Percentiles rank a stretch among this genome's conserved stretches.
These are phyloP conservation scores for Omphalotus guepiniiformis DNA, from an alignment of 768 basidiomycete genomes.

Conservation along the genomic window DNA sequence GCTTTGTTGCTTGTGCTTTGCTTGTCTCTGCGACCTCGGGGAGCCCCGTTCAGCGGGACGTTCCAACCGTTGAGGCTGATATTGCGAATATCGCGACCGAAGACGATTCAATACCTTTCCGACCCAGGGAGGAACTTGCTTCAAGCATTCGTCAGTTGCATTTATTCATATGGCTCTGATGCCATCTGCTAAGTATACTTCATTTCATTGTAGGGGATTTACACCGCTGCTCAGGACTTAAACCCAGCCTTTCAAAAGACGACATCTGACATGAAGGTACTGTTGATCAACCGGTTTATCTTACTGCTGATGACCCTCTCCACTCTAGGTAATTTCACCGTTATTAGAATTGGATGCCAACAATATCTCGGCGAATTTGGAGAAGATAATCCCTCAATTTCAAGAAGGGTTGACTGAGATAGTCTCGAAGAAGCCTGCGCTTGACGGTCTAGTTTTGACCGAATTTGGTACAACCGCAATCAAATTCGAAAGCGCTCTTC, in stretches of 20 bases:
- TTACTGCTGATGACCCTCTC: not conserved
- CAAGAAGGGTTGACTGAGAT: conserved; percentile 18
- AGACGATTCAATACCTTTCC: conserved; percentile 28
- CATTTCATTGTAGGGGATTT: conserved; percentile 19
- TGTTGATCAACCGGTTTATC: conserved; percentile 1
- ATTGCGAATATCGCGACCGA: conserved; percentile 22
- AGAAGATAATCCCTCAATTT: conserved; percentile 23
- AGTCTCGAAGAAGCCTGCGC: conserved; percentile 21
- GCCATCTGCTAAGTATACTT: not conserved
- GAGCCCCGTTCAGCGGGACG: conserved; percentile 17
- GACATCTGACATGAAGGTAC: conserved; percentile 24
- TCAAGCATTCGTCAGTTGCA: not conserved
- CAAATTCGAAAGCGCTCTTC: conserved; percentile 21
- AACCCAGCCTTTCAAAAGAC: conserved; percentile 17
- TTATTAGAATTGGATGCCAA: conserved; percentile 22
- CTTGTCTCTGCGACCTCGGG: conserved; percentile 19
- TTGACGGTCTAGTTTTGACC: conserved; percentile 23
- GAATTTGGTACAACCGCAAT: conserved; percentile 17
- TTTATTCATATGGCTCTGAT: not conserved
- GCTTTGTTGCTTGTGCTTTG: conserved; percentile 21
- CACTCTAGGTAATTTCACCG: conserved; percentile 18
- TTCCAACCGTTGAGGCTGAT: conserved; percentile 26
- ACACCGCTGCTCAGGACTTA: conserved; percentile 19
- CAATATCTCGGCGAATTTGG: conserved; percentile 18
- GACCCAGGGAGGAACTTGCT: conserved; percentile 7